Evolutionary conservation across 495 filamentous ascomycete genomes (phyloP).

Genomic region (Penicillium cosmopolitanum): DNA sequence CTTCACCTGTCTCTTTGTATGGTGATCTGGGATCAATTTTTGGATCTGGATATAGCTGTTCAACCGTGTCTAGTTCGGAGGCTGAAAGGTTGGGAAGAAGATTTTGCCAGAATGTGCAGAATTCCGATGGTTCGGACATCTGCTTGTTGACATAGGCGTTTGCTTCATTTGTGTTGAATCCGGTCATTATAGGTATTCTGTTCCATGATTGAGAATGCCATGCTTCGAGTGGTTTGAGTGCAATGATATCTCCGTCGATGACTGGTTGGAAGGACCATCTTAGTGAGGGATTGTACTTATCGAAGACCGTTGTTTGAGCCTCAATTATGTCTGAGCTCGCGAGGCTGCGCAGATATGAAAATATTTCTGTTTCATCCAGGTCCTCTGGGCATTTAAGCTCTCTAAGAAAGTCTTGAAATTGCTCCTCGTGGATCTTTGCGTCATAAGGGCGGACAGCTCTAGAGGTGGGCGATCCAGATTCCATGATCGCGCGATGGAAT

Average conservation of each 20-base stretch:
- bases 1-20: constrained; percentile 22
- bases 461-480: constrained; percentile 62
- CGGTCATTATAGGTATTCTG: constrained; percentile 61
- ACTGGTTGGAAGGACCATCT: constrained; percentile 69
- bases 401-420: constrained; percentile 59
- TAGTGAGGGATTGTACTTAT: constrained; percentile 51
- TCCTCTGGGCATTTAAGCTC: constrained; percentile 39
- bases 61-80: constrained; percentile 48
- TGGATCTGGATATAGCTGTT: constrained; percentile 60
- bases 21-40: constrained; percentile 17
- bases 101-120: constrained; percentile 53
- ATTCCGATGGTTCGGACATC: constrained; percentile 47
- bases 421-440: constrained; percentile 57
- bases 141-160: constrained; percentile 54
- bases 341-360: constrained; percentile 37
- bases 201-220: constrained; percentile 54
- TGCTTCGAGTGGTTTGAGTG: constrained; percentile 55
- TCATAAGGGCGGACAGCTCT: constrained; percentile 56
- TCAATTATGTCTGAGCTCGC: constrained; percentile 43
- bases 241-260: constrained; percentile 59
- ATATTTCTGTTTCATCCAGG: constrained; percentile 37
- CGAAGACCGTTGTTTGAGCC: constrained; percentile 53
- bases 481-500: constrained; percentile 62
- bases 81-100: constrained; percentile 54
- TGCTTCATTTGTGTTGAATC: constrained; percentile 66